Conservation (phyloP, 1,139 yeast genomes). For the Scheffersomyces segobiensis region DNA sequence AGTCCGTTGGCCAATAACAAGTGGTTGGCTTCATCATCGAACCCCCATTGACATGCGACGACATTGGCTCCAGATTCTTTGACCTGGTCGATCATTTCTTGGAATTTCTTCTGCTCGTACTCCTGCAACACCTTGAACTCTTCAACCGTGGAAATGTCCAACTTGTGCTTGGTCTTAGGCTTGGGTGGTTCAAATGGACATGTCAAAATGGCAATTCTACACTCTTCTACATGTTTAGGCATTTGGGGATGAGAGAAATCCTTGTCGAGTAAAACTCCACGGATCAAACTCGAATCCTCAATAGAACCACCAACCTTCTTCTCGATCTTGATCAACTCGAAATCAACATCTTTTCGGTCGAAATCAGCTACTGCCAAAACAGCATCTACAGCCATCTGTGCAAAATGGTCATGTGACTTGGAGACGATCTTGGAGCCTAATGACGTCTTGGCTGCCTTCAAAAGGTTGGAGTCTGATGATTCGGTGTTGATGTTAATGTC, state of each 20-base stretch:
- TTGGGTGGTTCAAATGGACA: constrained; percentile 99
- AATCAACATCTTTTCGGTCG: constrained; percentile 92
- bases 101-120: constrained; percentile 88
- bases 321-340: constrained; percentile 91
- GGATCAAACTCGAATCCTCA: constrained; percentile 79
- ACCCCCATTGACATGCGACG: constrained; percentile 99
- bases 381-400: constrained; percentile 96
- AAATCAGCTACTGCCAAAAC: constrained; percentile 91
- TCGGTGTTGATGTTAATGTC: constrained; percentile 52
- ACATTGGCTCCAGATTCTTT: constrained; percentile 92
- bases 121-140: constrained; percentile 88
- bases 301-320: constrained; percentile 95
- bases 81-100: constrained; percentile 84
- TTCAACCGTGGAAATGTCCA: constrained; percentile 88
- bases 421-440: constrained; percentile 95
- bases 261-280: constrained; percentile 91
- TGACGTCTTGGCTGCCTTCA: constrained; percentile 92
- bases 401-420: constrained; percentile 89
- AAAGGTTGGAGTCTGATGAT: constrained; percentile 52
- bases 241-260: constrained; percentile 98
- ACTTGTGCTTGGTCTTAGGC: constrained; percentile 97
- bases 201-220: constrained; percentile 89
- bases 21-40: constrained; percentile 98
- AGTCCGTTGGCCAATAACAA: constrained; percentile 80
- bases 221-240: constrained; percentile 81